Base-by-base conservation (phyloP, 257 asterid genomes). In the Galeopsis tetrahit region DNA sequence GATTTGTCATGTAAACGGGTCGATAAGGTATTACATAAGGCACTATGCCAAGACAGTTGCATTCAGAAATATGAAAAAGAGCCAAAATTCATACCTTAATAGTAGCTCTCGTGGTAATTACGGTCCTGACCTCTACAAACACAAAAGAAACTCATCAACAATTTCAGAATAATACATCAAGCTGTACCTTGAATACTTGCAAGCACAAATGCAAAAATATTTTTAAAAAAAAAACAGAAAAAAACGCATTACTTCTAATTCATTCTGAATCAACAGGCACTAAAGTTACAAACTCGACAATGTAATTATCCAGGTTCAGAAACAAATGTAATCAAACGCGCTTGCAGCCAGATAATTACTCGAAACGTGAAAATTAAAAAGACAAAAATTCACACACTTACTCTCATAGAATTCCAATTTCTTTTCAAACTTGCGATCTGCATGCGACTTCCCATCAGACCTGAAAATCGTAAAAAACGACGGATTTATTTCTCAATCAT, bases 351-450 rank as follows among this genome's bases (percentile, higher is more conserved):
- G 31, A 21, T 2, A 10, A 38, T 43, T 35, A 49, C 1, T 3
- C 39, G 0, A n/a, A 5, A 68, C 53, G 59, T 10, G 6, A 46
- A 46, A 44, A 44, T 15, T 10, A 11, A 5, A 59, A 44, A 15
- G 4, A 31, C 31, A 46, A 63, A 63, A 31, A 10, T 28, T n/a
- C 38, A 66, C 14, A 14, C 35, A 21, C 83, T 80, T 79, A 89
- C 97, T 79, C 7, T 85, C 74, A 66, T 92, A 85, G 77, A 92
- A 92, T 46, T 80, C 78, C 69, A 92, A 55, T 78, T 92, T 86
- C 89, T 86, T 92, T 46, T 86, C 89, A 70, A 92, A 85, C 79
- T 85, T 92, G 69, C 82, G 86, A 9, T 86, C 94, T 8, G 87
- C 87, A 1, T 76, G 85, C 9, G 83, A 58, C 48, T 65, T 69